A percentile compares a stretch with the other conserved stretches of the same genome.
Evolutionary conservation across 192 early-diverging fungal species (phyloP).

Genomic region (Kappamyces sp.): DNA sequence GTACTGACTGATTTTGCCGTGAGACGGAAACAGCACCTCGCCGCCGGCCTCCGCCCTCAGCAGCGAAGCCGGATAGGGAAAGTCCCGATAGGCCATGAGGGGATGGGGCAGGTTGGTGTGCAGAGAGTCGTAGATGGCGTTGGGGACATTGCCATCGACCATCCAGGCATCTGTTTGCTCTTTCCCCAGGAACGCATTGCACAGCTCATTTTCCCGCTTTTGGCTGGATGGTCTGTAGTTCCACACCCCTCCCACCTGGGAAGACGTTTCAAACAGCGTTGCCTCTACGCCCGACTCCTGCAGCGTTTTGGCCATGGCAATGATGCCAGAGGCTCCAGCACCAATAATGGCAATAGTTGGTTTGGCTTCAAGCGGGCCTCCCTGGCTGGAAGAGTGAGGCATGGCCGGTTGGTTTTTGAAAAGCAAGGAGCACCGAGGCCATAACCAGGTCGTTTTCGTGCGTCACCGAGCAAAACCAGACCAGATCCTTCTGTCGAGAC

Average conservation of each 20-base stretch:
- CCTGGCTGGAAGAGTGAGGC: no score
- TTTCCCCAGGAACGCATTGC: neutral
- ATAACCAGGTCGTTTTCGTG: no score
- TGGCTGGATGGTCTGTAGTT: neutral
- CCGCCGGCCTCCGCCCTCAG: no score
- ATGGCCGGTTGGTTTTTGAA: no score
- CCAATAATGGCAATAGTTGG: conserved; percentile 3
- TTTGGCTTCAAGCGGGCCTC: no score
- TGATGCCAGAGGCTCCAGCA: conserved; percentile 5
- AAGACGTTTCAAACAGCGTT: neutral
- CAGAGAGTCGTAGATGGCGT: conserved; percentile 8
- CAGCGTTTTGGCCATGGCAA: neutral
- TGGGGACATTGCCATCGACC: neutral
- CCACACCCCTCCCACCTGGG: conserved; percentile 5
- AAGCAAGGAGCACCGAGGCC: no score
- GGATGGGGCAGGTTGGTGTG: conserved; percentile 8
- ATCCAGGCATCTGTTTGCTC: neutral
- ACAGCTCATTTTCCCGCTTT: neutral
- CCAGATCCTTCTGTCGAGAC: no score
- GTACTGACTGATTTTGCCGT: neutral
- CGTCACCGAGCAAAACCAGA: no score
- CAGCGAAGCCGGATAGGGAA: neutral
- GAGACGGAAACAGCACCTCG: neutral
- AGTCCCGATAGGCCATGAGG: conserved; percentile 14
- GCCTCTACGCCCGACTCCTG: neutral